Base-by-base conservation (phyloP, 2,329 filamentous ascomycete species). In the Alternaria arborescens region DNA sequence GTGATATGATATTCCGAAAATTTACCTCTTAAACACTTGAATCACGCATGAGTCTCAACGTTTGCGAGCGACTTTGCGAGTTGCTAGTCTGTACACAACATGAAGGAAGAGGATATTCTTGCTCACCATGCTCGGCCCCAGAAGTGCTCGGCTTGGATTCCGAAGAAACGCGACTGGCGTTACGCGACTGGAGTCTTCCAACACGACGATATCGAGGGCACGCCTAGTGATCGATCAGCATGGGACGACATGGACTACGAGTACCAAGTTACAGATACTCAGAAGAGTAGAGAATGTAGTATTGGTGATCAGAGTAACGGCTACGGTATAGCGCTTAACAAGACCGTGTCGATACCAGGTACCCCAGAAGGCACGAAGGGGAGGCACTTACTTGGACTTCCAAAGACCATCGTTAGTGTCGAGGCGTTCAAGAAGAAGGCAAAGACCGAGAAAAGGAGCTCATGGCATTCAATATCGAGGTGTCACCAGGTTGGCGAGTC, bases 81-180 rank as follows among this genome's bases (percentile, higher is more conserved):
- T 22, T 20, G n/a, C 28, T 52, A 20, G 28, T 11, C 20, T 43
- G 7, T 16, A 32, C 16, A 10, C 18, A 42, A n/a, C 18, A 59
- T 56, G 42, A 58, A 52, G 12, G 54, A 60, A 51, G 50, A 43
- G 26, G 62, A 70, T 22, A 66, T 68, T 8, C 61, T 71, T 26
- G 50, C 52, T 16, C 61, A 60, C 46, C 58, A 64, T 2, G 60
- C 63, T 5, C 68, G 65, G 5, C 64, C 68, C 6, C 66, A 71
- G 40, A 62, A 55, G 8, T 46, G 65, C 40, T 68, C 64, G 0
- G 61, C 44, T 6, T 65, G 53, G 56, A n/a, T 61, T 2, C 65
- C 63, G 10, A 58, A 34, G 14, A 60, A 18, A 20, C 65, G 66
- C 52, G 68, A 71, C 52, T 69, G 69, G 66, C 61, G 65, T 20